Evolutionary conservation across 1,139 yeast genomes (phyloP).

Genomic region (Saccharomyces hybrid): DNA sequence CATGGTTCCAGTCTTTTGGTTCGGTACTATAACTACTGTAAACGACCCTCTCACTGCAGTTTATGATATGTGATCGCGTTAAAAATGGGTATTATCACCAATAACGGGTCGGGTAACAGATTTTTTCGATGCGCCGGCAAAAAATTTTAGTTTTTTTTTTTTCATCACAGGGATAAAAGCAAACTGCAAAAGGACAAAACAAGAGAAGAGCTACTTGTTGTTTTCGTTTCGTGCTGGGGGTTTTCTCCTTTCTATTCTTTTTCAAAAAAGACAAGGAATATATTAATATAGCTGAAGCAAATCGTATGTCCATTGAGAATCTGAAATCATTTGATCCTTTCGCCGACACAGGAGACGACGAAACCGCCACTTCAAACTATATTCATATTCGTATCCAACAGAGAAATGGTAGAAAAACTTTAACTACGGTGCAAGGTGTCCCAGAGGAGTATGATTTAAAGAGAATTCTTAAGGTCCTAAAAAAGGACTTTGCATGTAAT

Average conservation of each 20-base stretch:
- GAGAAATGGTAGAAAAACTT: conserved; percentile 98
- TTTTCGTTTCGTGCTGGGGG: background rate
- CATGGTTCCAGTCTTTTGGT: background rate
- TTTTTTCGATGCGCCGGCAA: background rate
- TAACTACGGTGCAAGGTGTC: conserved; percentile 96
- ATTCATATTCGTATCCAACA: conserved; percentile 99
- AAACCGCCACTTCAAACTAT: conserved; percentile 90
- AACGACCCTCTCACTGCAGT: background rate
- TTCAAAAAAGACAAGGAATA: background rate
- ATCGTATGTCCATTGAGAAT: conserved; percentile 73
- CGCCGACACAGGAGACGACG: conserved; percentile 99
- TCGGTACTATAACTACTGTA: background rate
- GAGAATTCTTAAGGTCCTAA: conserved; percentile 85
- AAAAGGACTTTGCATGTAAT: conserved; percentile 98
- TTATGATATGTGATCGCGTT: background rate
- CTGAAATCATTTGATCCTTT: conserved; percentile 97
- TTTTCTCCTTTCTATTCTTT: background rate
- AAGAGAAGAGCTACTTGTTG: background rate
- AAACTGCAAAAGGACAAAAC: background rate
- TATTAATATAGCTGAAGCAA: background rate
- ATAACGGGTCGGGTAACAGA: background rate
- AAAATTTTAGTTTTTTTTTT: background rate
- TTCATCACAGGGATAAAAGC: background rate
- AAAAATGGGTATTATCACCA: background rate
- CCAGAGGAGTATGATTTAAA: conserved; percentile 93